These are phyloP conservation scores for Cydonia oblonga DNA, from an alignment of 331 rosid genomes.

Conservation along the genomic window DNA sequence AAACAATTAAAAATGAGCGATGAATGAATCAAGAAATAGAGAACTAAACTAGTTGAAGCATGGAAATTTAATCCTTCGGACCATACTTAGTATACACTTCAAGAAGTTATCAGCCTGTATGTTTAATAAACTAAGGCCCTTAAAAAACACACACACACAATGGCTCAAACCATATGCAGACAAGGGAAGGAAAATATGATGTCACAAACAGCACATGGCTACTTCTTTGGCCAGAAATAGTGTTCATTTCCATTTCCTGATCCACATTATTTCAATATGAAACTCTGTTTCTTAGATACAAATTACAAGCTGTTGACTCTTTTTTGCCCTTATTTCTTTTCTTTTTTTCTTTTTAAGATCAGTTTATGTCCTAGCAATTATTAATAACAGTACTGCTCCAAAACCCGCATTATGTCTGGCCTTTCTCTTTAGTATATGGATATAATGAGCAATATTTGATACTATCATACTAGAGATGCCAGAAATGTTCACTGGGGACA, in stretches of 20 bases:
- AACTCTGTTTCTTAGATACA: not conserved
- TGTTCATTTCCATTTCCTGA: not conserved
- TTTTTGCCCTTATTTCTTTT: not conserved
- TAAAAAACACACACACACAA: not conserved
- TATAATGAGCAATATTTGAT: not conserved
- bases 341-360: not conserved
- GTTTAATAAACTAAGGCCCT: not conserved
- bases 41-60: not conserved
- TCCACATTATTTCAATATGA: not conserved
- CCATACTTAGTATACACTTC: not conserved
- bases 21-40: not conserved
- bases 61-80: not conserved
- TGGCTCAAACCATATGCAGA: not conserved
- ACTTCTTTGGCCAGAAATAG: not conserved
- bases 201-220: not conserved
- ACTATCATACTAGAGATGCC: not conserved
- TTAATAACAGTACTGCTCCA: not conserved
- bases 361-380: not conserved
- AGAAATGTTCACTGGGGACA: not conserved
- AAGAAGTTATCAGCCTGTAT: not conserved
- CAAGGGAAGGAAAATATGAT: not conserved
- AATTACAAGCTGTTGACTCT: not conserved
- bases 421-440: not conserved
- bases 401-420: not conserved
- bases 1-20: constrained; percentile 2